A percentile compares a stretch with the other conserved stretches of the same genome.
Conservation (phyloP, 176 grass and related monocot species). For the Oryza nivara region DNA sequence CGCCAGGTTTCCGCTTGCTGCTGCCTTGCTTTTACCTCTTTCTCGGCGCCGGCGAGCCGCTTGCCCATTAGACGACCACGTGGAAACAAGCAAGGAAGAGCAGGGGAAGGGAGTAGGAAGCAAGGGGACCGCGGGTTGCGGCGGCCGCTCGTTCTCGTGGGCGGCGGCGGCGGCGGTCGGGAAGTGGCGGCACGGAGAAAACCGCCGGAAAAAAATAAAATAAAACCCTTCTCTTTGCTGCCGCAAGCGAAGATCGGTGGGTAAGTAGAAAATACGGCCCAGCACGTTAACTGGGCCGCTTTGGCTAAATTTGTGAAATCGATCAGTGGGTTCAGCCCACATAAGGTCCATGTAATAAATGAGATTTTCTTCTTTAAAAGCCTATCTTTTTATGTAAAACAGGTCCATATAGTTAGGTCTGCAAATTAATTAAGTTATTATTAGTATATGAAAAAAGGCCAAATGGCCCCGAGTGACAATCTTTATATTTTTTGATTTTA, state of each 20-base stretch:
- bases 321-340: background rate
- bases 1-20: background rate
- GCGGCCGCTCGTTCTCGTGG: background rate
- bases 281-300: background rate
- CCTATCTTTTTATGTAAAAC: too few relatives aligned
- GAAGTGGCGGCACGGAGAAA: background rate
- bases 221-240: background rate
- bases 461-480: background rate
- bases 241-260: background rate
- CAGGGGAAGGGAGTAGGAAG: background rate
- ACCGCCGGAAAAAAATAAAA: background rate
- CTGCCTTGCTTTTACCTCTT: conserved; percentile 32
- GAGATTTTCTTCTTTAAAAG: background rate
- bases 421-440: too few relatives aligned
- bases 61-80: conserved; percentile 36
- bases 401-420: background rate
- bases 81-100: background rate
- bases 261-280: background rate
- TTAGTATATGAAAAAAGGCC: background rate
- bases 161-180: conserved; percentile 9
- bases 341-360: background rate
- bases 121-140: background rate
- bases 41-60: conserved; percentile 51
- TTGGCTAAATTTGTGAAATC: background rate
- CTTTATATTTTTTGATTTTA: too few relatives aligned